Conservation (phyloP, 1,284 basidiomycete genomes). For the Trichosporon ovoides region DNA sequence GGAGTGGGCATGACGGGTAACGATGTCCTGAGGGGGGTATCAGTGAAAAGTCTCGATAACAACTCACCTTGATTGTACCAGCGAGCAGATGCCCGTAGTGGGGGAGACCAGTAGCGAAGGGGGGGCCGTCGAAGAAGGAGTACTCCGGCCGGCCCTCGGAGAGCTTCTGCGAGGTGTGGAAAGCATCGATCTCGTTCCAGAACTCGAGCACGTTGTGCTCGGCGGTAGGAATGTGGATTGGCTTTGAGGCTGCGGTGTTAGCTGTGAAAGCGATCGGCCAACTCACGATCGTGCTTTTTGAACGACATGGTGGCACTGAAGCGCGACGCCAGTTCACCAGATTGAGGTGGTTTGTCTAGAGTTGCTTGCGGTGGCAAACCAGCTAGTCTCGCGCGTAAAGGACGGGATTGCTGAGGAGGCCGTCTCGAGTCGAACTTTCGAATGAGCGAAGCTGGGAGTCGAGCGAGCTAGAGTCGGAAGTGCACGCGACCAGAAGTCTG, state of each 20-base stretch:
- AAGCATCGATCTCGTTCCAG: constrained; percentile 97
- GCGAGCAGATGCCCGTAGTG: constrained; percentile 82
- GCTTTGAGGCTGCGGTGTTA: constrained; percentile 38
- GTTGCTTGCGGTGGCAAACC: neutral
- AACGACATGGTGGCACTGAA: constrained; percentile 56
- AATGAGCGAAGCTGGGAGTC: neutral
- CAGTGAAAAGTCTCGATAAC: neutral
- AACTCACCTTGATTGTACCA: constrained; percentile 86
- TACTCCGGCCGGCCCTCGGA: constrained; percentile 81
- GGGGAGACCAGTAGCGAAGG: constrained; percentile 93
- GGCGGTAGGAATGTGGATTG: constrained; percentile 84
- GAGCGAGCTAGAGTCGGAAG: neutral
- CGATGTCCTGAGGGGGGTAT: constrained; percentile 68
- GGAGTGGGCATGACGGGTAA: constrained; percentile 89
- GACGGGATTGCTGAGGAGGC: neutral
- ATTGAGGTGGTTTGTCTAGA: neutral
- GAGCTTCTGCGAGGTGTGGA: constrained; percentile 87
- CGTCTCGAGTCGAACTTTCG: neutral
- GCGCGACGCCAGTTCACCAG: neutral
- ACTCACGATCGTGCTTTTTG: constrained; percentile 65
- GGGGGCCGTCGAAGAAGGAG: constrained; percentile 96
- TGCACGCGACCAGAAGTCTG: neutral
- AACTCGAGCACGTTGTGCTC: constrained; percentile 88
- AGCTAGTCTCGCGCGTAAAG: neutral
- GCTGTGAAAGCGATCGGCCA: constrained; percentile 2